These are phyloP conservation scores for Gynochthodes officinalis DNA, from an alignment of 257 asterid species.

Conservation along the genomic window DNA sequence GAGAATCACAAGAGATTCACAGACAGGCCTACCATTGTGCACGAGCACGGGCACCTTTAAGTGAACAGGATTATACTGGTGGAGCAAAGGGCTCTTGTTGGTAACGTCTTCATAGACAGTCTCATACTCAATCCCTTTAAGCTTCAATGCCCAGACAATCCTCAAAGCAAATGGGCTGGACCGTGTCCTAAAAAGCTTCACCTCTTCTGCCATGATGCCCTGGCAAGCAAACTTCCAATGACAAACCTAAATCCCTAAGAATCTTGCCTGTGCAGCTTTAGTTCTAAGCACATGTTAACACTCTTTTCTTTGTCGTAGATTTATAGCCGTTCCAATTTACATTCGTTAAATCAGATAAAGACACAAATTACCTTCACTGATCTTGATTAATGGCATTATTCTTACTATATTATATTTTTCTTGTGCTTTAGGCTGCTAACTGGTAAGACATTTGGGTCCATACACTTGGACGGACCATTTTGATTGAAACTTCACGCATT, in stretches of 20 bases:
- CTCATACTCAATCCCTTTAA: slow-evolving; percentile 56
- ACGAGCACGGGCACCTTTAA: slow-evolving; percentile 60
- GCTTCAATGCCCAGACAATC: slow-evolving; percentile 48
- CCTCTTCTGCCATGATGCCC: slow-evolving; percentile 50
- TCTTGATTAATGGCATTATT: too few species aligned
- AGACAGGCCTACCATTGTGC: slow-evolving; percentile 66
- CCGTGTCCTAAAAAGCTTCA: slow-evolving; percentile 69
- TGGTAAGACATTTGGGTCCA: too few species aligned
- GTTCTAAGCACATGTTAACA: background rate
- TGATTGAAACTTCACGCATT: too few species aligned
- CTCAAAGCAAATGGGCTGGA: slow-evolving; percentile 61
- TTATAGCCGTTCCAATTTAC: background rate
- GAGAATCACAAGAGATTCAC: slow-evolving; percentile 72
- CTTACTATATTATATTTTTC: too few species aligned
- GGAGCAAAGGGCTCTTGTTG: slow-evolving; percentile 52
- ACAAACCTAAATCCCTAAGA: background rate
- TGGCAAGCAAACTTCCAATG: slow-evolving; percentile 3
- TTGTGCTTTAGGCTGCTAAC: too few species aligned
- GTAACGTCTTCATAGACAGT: slow-evolving; percentile 46
- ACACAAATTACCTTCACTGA: too few species aligned
- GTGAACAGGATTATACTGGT: slow-evolving; percentile 54
- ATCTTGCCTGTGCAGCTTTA: too few species aligned
- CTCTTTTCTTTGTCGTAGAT: background rate
- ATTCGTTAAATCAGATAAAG: background rate
- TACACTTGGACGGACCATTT: too few species aligned